Evolutionary conservation across 169 alveolate genomes (phyloP).

Genomic region (Perkinsus marinus): DNA sequence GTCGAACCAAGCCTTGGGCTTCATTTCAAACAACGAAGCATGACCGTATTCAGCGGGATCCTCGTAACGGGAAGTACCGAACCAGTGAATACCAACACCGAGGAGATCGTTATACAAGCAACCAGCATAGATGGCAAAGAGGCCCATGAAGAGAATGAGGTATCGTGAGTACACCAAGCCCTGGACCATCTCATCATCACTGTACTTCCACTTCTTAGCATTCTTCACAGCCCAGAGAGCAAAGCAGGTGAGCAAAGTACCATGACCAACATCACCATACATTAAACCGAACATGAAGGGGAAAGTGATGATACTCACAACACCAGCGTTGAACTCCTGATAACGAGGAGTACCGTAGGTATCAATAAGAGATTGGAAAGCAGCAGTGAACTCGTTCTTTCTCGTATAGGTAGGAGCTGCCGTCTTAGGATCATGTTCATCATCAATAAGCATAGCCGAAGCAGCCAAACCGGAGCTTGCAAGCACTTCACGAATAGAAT

Average conservation of each 20-base stretch:
- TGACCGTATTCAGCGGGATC: not conserved
- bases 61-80: slow-evolving; percentile 40
- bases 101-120: slow-evolving; percentile 93
- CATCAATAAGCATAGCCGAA: not conserved
- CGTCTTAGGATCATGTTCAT: not conserved
- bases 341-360: slow-evolving; percentile 98
- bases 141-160: slow-evolving; percentile 83
- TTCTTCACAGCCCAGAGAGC: slow-evolving; percentile 28
- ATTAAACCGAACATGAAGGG: slow-evolving; percentile 99
- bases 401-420: slow-evolving; percentile 87
- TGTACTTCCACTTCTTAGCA: not conserved
- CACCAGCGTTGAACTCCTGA: slow-evolving; percentile 94
- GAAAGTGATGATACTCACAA: slow-evolving; percentile 89
- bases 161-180: slow-evolving; percentile 55
- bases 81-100: slow-evolving; percentile 80
- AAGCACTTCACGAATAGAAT: slow-evolving; percentile 51
- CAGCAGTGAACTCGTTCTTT: slow-evolving; percentile 71
- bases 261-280: slow-evolving; percentile 99
- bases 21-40: not conserved
- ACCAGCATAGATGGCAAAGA: slow-evolving; percentile 87
- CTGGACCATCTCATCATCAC: not conserved
- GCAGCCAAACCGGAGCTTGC: not conserved
- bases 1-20: not conserved
- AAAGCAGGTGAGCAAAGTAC: slow-evolving; percentile 64
- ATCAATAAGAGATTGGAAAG: slow-evolving; percentile 87